These are phyloP conservation scores for Aspergillus steynii DNA, from an alignment of 495 filamentous ascomycete genomes.

Conservation along the genomic window DNA sequence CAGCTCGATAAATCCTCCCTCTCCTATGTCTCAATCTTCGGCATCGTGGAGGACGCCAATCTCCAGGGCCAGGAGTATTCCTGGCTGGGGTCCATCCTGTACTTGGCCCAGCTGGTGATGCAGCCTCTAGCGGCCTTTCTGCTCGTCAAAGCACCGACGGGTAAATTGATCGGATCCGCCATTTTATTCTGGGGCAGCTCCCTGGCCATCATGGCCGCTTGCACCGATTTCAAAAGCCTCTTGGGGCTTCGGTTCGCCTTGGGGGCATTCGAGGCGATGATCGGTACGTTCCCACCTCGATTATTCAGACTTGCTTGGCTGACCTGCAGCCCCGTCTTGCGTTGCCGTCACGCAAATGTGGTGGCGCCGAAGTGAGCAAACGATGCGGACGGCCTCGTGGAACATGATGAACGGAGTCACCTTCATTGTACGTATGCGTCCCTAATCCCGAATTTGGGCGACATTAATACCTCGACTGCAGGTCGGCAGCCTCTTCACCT, in stretches of 20 bases:
- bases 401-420: slow-evolving; percentile 53
- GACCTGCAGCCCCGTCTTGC: slow-evolving; percentile 45
- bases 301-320: not conserved
- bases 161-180: slow-evolving; percentile 52
- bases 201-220: slow-evolving; percentile 53
- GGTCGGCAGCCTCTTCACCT: slow-evolving; percentile 45
- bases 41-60: slow-evolving; percentile 37
- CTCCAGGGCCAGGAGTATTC: slow-evolving; percentile 48
- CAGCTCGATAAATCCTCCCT: slow-evolving; percentile 56
- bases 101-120: slow-evolving; percentile 43
- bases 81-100: slow-evolving; percentile 49
- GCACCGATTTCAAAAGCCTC: slow-evolving; percentile 52
- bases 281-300: slow-evolving; percentile 11
- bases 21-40: slow-evolving; percentile 50
- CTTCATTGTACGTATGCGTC: slow-evolving; percentile 28
- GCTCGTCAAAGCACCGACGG: slow-evolving; percentile 27
- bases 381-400: slow-evolving; percentile 52
- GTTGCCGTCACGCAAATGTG: slow-evolving; percentile 59
- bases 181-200: slow-evolving; percentile 55
- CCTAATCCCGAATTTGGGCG: not conserved
- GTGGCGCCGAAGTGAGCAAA: slow-evolving; percentile 57
- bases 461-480: not conserved
- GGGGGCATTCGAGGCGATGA: slow-evolving; percentile 55
- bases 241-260: slow-evolving; percentile 53
- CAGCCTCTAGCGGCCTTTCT: slow-evolving; percentile 26